Base-by-base conservation (phyloP, 805 yeast genomes). In the Cyberlindnera mississippiensis region DNA sequence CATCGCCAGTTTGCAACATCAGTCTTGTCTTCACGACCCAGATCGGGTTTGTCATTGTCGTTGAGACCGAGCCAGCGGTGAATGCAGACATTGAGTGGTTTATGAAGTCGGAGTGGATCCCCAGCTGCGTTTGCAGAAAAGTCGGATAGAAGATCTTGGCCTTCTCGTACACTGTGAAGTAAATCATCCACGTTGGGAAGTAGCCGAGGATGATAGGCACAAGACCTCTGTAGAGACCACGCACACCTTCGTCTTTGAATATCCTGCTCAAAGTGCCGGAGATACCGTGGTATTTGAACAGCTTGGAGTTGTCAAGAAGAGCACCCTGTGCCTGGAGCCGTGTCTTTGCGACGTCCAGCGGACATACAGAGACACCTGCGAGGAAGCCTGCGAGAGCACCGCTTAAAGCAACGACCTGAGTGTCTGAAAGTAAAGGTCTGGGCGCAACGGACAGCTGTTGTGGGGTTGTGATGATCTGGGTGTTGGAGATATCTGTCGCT, bases 11-110 rank as follows among this genome's bases (percentile, higher is more conserved):
- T 56, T 86, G 96, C 31, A 90, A 70, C 98, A 93, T 93, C 38
- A 93, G 67, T 56, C 99, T 70, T 2, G 99, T 93, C 61, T 93
- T 93, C 24, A 93, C 90, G 34, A 93, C 98, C 99, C 99, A 93
- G 12, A 91, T 86, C 10, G 99, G 99, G 61, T 93, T 93, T 0
- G 96, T 91, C 8, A 81, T 62, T 10, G 87, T 70, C 1, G 98
- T 85, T 2, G 96, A 85, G 7, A 82, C 78, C 42, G 86, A 78
- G 22, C 99, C 99, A 2, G 98, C 96, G 4, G 87, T 75, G 37
- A 91, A 73, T 1, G 99, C 97, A 40, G 79, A 67, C 38, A 68
- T 52, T 14, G 68, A 57, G 65, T 70, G 67, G 44, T 75, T 47
- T 34, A 66, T 28, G 51, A 64, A 64, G 30, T 62, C 71, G 36